Base-by-base conservation (phyloP, 345 rosid species). In the Hevea brasiliensis region DNA sequence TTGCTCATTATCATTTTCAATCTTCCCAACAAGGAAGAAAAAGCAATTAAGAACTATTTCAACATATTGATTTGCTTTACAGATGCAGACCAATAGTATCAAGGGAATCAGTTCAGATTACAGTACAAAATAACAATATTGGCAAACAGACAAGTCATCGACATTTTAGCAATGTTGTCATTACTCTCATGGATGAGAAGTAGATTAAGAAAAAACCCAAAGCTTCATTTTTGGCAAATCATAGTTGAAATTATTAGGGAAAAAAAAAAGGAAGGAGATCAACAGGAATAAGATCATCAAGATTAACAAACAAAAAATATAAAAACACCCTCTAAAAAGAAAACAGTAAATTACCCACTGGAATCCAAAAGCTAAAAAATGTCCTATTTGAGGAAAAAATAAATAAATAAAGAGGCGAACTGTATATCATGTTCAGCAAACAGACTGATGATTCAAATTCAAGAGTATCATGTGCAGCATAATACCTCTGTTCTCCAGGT, bases 401-500 rank as follows among this genome's bases (percentile, higher is more conserved):
- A 47, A 68, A 20, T 29, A 8, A 54, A 41, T 26, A 61, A n/a
- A n/a, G n/a, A n/a, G 41, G 67, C 1, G 14, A 61, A 26, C 18
- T 37, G 18, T 18, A 53, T 37, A 58, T 6, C 5, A n/a, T n/a
- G 37, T 57, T 29, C 18, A 58, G 50, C 13, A 20, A 15, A 75
- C 20, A 40, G 26, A 53, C 15, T 12, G 23, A 29, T 7, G 24
- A 48, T 23, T 61, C 53, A 23, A 40, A 44, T 61, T 21, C 41
- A 21, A 55, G 32, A 29, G 4, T 47, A 71, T 60, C 56, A 59
- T 71, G 45, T 20, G 29, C 56, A 67, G 56, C 65, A 67, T 21
- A 72, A 42, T 83, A 95, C 99, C 99, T 92, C 99, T 81, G 74
- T 92, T 95, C 86, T 95, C 99, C 72, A 95, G 85, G 86, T 95